Percentiles rank a stretch among this genome's conserved stretches.
Evolutionary conservation across 1,284 basidiomycete species (phyloP).

Genomic region (Boletus hoseneyae): DNA sequence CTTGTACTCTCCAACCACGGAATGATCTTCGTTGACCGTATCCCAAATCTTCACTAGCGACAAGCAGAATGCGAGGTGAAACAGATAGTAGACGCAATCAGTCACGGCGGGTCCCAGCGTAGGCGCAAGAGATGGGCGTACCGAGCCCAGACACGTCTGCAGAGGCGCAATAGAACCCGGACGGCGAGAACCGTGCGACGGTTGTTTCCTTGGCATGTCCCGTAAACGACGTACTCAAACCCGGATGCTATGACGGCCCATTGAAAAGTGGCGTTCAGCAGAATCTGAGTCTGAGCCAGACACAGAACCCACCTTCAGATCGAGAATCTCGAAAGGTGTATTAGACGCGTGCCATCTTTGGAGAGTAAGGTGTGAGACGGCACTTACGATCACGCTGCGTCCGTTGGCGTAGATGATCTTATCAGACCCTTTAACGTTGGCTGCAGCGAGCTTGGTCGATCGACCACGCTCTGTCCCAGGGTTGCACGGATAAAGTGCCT

Average conservation of each 20-base stretch:
- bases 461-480: conserved; percentile 71
- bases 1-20: conserved; percentile 82
- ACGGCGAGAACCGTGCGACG: conserved; percentile 89
- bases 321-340: conserved; percentile 47
- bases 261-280: neutral
- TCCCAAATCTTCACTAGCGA: conserved; percentile 87
- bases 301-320: conserved; percentile 45
- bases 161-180: conserved; percentile 94
- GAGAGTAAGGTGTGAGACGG: neutral
- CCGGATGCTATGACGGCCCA: conserved; percentile 43
- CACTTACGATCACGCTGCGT: conserved; percentile 78
- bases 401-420: conserved; percentile 88
- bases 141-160: conserved; percentile 79
- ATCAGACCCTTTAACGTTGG: conserved; percentile 53
- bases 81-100: neutral
- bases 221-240: conserved; percentile 58
- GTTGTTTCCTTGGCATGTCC: conserved; percentile 86
- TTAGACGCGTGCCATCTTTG: conserved; percentile 1
- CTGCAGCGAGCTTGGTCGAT: conserved; percentile 80
- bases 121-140: conserved; percentile 31
- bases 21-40: conserved; percentile 82
- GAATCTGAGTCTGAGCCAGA: neutral
- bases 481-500: conserved; percentile 66
- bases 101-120: neutral
- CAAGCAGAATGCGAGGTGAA: accelerated